Evolutionary conservation across 306 rosid species (phyloP).

Genomic region (Cicer chorassanicum): DNA sequence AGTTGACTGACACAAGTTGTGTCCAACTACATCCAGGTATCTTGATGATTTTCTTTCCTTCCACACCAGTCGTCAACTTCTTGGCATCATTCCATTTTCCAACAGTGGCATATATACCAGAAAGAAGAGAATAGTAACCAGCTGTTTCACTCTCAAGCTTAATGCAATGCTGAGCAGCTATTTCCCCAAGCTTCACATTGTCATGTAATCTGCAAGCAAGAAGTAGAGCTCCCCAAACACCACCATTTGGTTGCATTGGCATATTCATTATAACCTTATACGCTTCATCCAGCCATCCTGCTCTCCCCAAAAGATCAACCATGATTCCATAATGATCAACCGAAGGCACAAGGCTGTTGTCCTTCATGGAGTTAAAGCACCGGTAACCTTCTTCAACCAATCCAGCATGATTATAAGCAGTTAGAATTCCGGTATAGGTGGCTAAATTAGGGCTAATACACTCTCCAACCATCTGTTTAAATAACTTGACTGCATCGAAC

Average conservation of each 20-base stretch:
- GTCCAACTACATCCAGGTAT: constrained; percentile 74
- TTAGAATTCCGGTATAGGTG: constrained; percentile 68
- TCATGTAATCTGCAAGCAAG: constrained; percentile 65
- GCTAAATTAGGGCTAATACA: constrained; percentile 59
- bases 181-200: constrained; percentile 66
- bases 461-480: constrained; percentile 63
- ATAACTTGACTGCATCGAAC: constrained; percentile 60
- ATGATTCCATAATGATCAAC: constrained; percentile 69
- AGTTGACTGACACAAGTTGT: constrained; percentile 23
- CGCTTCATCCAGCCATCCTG: constrained; percentile 66
- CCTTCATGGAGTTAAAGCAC: constrained; percentile 67
- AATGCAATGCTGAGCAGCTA: constrained; percentile 66
- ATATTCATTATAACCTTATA: constrained; percentile 61
- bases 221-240: constrained; percentile 80
- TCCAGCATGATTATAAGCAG: constrained; percentile 76
- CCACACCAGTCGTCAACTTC: constrained; percentile 50
- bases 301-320: constrained; percentile 79
- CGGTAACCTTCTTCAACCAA: constrained; percentile 73
- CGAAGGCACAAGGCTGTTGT: constrained; percentile 57
- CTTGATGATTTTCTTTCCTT: constrained; percentile 52
- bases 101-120: constrained; percentile 60
- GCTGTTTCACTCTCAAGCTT: constrained; percentile 58
- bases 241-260: constrained; percentile 66
- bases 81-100: constrained; percentile 67
- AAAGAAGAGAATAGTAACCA: constrained; percentile 65